Evolutionary conservation across 345 rosid genomes (phyloP).

Genomic region (Mangifera indica): DNA sequence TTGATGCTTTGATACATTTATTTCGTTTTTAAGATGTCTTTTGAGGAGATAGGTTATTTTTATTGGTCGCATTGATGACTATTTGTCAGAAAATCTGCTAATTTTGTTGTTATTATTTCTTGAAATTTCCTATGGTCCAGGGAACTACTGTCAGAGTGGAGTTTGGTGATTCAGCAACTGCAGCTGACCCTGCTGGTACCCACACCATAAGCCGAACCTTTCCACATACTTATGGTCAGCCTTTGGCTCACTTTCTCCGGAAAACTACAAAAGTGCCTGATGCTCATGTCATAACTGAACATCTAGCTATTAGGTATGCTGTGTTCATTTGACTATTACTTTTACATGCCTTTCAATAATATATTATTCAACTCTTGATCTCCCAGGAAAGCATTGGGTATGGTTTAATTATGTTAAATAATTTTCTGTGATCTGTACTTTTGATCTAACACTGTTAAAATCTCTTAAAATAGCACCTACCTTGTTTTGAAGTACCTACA

Average conservation of each 20-base stretch:
- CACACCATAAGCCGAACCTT: constrained; percentile 63
- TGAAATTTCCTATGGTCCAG: constrained; percentile 33
- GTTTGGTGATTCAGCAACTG: constrained; percentile 75
- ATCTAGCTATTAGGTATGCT: constrained; percentile 72
- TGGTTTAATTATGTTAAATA: background rate
- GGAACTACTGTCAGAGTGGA: constrained; percentile 97
- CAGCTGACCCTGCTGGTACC: constrained; percentile 64
- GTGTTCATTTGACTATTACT: background rate
- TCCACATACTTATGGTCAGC: constrained; percentile 85
- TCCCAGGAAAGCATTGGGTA: background rate
- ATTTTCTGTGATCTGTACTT: background rate
- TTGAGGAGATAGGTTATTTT: background rate
- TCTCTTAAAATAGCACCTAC: background rate
- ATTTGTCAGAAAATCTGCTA: background rate
- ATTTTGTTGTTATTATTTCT: background rate
- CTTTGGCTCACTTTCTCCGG: constrained; percentile 92
- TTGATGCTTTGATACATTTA: background rate
- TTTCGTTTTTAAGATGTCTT: background rate
- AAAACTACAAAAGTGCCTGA: constrained; percentile 80
- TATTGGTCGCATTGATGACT: background rate
- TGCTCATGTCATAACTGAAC: constrained; percentile 89
- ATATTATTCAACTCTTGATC: background rate
- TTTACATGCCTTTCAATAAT: background rate
- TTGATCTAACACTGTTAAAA: background rate
- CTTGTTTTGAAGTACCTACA: background rate